Evolutionary conservation across 1,284 basidiomycete species (phyloP).

Genomic region (Cryptococcus maquisensis): DNA sequence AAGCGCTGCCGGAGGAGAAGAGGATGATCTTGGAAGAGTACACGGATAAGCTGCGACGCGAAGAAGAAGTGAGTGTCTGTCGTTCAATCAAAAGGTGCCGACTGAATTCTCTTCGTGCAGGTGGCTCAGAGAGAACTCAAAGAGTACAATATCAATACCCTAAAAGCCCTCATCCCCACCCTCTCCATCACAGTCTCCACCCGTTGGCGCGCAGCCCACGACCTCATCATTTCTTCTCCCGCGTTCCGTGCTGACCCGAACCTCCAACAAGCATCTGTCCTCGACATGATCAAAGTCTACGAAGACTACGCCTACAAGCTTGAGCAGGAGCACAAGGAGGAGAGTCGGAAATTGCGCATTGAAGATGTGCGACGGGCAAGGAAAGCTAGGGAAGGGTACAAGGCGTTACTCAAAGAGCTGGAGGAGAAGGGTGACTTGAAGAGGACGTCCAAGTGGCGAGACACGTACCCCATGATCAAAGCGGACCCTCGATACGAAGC

Average conservation of each 20-base stretch:
- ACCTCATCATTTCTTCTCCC: conserved; percentile 66
- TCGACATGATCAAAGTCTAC: conserved; percentile 85
- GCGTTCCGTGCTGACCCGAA: conserved; percentile 71
- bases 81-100: too few relatives aligned
- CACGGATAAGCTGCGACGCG: conserved; percentile 71
- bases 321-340: conserved; percentile 82
- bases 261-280: conserved; percentile 71
- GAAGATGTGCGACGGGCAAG: conserved; percentile 76
- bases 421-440: conserved; percentile 65
- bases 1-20: conserved; percentile 76
- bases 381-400: conserved; percentile 84
- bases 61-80: conserved; percentile 64
- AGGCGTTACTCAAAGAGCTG: conserved; percentile 69
- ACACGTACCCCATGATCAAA: conserved; percentile 63
- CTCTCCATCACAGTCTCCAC: conserved; percentile 83
- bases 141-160: conserved; percentile 68
- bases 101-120: conserved; percentile 54
- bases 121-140: conserved; percentile 71
- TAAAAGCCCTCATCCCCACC: conserved; percentile 71
- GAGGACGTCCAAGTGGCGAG: conserved; percentile 84
- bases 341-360: conserved; percentile 69
- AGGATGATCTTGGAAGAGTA: conserved; percentile 85
- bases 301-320: conserved; percentile 84
- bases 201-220: conserved; percentile 77
- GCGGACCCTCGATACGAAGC: conserved; percentile 76